Conservation (phyloP, 208 protist species). For the Lotmaria passim region DNA sequence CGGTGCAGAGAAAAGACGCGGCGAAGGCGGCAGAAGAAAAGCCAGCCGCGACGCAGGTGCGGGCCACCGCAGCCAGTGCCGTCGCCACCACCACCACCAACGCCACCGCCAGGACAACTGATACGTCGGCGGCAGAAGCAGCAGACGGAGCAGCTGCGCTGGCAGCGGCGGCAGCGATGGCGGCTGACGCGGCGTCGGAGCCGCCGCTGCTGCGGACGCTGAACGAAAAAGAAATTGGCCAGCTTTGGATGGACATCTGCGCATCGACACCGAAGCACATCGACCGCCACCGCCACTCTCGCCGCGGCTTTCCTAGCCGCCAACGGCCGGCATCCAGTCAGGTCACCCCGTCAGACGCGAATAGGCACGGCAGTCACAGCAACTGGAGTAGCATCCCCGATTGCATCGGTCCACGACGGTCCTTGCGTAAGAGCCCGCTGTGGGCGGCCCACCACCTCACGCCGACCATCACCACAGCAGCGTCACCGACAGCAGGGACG, state of each 20-base stretch:
- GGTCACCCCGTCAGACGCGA: neutral
- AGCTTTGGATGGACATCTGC: conserved; percentile 17
- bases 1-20: neutral
- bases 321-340: neutral
- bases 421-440: conserved; percentile 2
- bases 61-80: no score
- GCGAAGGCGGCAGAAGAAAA: neutral
- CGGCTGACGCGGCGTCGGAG: neutral
- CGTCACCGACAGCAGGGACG: neutral
- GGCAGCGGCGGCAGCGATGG: neutral
- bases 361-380: neutral
- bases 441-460: conserved; percentile 1
- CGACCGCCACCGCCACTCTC: neutral
- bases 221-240: conserved; percentile 8
- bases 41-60: neutral
- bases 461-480: no score
- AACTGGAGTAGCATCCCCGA: neutral
- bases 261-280: conserved; percentile 9
- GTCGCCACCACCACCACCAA: neutral
- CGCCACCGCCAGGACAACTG: neutral
- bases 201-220: conserved; percentile 8
- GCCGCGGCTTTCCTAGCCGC: neutral
- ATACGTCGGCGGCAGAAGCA: neutral
- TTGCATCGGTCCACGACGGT: neutral
- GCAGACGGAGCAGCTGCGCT: neutral